phyloP scores from a whole-genome alignment of 805 yeast species.

The Zygotorulaspora florentina region DNA sequence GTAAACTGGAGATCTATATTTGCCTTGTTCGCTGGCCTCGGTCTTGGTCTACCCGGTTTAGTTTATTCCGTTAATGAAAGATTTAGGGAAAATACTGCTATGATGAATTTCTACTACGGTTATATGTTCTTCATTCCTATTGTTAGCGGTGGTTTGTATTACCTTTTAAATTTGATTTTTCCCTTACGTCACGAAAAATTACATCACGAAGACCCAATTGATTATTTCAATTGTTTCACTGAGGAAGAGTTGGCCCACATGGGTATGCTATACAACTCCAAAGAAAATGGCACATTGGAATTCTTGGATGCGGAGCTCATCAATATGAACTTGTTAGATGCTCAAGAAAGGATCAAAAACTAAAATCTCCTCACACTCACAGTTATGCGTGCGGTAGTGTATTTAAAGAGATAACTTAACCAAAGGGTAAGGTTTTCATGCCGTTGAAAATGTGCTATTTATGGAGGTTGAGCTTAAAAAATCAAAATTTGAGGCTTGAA shows the following conservation, averaged over 20 bases:
- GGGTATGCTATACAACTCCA: slow-evolving; percentile 16
- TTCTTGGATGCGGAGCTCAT: background rate
- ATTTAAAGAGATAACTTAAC: too few species aligned
- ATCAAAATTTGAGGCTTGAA: too few species aligned
- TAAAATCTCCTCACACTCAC: too few species aligned
- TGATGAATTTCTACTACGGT: slow-evolving; percentile 23
- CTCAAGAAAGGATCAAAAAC: too few species aligned
- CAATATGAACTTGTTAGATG: too few species aligned
- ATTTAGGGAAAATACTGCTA: slow-evolving; percentile 12
- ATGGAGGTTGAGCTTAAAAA: too few species aligned
- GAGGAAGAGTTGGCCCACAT: slow-evolving; percentile 14
- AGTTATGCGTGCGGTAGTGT: too few species aligned
- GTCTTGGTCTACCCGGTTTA: slow-evolving; percentile 22
- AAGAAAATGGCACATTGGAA: background rate
- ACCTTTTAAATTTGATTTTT: slow-evolving; percentile 10
- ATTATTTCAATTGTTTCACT: slow-evolving; percentile 24
- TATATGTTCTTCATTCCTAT: slow-evolving; percentile 23
- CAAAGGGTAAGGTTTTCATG: too few species aligned
- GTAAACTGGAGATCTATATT: slow-evolving; percentile 17
- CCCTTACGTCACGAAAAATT: slow-evolving; percentile 18
- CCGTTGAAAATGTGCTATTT: too few species aligned
- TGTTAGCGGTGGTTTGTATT: slow-evolving; percentile 16
- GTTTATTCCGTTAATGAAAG: slow-evolving; percentile 16
- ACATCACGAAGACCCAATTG: slow-evolving; percentile 17
- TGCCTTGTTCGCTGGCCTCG: slow-evolving; percentile 15